These are phyloP conservation scores for Aspergillus udagawae DNA, from an alignment of 2,329 filamentous ascomycete genomes.

Conservation along the genomic window DNA sequence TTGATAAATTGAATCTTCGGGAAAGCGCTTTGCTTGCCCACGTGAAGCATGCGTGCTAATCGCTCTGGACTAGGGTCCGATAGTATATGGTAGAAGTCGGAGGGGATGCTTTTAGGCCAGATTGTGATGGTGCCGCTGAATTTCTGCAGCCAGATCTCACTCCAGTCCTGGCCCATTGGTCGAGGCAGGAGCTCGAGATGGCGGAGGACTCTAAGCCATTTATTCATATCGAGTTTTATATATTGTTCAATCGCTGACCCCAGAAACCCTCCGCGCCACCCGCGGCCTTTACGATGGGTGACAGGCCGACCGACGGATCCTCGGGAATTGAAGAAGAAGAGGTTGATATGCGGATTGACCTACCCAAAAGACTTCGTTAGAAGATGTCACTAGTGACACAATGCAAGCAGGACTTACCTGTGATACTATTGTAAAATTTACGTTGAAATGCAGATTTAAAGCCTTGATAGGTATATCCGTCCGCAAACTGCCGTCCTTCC, in stretches of 20 bases:
- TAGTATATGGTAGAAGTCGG: constrained; percentile 82
- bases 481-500: constrained; percentile 92
- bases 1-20: constrained; percentile 87
- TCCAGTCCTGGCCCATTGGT: constrained; percentile 92
- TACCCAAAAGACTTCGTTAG: constrained; percentile 45
- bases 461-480: constrained; percentile 95
- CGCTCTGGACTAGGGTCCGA: constrained; percentile 73
- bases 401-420: constrained; percentile 36
- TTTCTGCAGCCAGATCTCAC: constrained; percentile 89
- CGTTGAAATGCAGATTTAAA: constrained; percentile 94
- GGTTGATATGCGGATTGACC: constrained; percentile 96
- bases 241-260: constrained; percentile 91
- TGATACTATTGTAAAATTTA: constrained; percentile 89
- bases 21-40: constrained; percentile 83
- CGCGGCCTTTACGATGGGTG: constrained; percentile 85
- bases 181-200: constrained; percentile 89
- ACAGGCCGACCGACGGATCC: constrained; percentile 90
- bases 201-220: constrained; percentile 93
- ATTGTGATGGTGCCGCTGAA: constrained; percentile 95
- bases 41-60: constrained; percentile 82
- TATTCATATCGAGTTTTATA: constrained; percentile 91
- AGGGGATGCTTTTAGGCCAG: constrained; percentile 77
- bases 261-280: constrained; percentile 93
- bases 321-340: constrained; percentile 96
- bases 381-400: background rate